Percentiles rank a stretch among this genome's conserved stretches.
Evolutionary conservation across 306 rosid genomes (phyloP).

Genomic region (Quercus rubra): DNA sequence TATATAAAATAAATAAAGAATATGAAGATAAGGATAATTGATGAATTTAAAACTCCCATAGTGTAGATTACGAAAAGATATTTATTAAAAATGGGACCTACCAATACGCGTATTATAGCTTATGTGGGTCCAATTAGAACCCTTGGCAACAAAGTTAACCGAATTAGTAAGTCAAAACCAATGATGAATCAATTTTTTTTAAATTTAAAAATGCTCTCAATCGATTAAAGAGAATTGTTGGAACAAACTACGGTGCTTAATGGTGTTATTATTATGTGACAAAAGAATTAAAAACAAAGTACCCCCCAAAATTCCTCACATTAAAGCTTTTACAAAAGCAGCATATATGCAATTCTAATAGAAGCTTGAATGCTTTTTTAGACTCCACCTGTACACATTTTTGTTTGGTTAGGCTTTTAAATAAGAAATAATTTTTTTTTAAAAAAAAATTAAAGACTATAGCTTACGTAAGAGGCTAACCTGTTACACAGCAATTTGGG

Average conservation of each 20-base stretch:
- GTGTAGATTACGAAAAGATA: not conserved
- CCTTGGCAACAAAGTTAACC: not conserved
- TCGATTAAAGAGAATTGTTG: not conserved
- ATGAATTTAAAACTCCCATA: not conserved
- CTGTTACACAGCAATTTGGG: not conserved
- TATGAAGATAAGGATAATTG: constrained; percentile 5
- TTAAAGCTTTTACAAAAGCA: constrained; percentile 1
- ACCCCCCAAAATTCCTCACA: constrained; percentile 1
- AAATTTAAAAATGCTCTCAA: not conserved
- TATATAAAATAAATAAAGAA: not conserved
- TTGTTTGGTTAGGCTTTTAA: not conserved
- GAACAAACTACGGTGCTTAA: not conserved
- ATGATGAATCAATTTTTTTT: not conserved
- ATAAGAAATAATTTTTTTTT: no score
- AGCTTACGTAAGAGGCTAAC: not conserved
- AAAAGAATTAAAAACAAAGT: constrained; percentile 2
- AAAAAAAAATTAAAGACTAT: not conserved
- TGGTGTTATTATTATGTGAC: not conserved
- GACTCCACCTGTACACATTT: not conserved
- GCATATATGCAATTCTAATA: not conserved
- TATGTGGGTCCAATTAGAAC: not conserved
- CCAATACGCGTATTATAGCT: not conserved
- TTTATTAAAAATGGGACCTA: not conserved
- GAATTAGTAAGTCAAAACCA: not conserved
- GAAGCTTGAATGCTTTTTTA: not conserved